Conservation (phyloP, 2,329 filamentous ascomycete species). For the Cladosporium colombiae region DNA sequence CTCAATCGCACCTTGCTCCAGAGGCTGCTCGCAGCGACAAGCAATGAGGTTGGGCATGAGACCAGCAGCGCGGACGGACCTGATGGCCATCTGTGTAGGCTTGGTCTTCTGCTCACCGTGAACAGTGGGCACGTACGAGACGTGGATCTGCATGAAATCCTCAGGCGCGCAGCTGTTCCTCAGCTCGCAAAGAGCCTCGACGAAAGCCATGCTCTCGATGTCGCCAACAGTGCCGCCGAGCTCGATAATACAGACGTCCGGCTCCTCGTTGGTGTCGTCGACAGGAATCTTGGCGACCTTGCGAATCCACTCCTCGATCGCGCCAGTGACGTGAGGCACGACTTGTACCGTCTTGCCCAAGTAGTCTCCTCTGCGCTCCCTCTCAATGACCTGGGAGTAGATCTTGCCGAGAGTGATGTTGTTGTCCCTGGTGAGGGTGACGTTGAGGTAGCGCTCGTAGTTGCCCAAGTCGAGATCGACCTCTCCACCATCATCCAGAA, state of each 20-base stretch:
- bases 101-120: conserved; percentile 89
- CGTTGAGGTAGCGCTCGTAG: conserved; percentile 78
- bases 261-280: conserved; percentile 77
- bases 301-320: conserved; percentile 90
- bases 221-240: conserved; percentile 72
- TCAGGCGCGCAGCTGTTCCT: conserved; percentile 69
- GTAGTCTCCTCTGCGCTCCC: conserved; percentile 72
- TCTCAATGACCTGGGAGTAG: conserved; percentile 83
- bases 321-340: conserved; percentile 88
- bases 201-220: conserved; percentile 84
- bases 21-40: conserved; percentile 79
- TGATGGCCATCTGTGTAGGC: conserved; percentile 89
- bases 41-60: conserved; percentile 70
- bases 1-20: conserved; percentile 71
- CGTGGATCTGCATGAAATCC: conserved; percentile 87
- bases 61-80: conserved; percentile 78
- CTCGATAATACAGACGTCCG: conserved; percentile 89
- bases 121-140: conserved; percentile 81
- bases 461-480: conserved; percentile 74
- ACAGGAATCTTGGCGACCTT: conserved; percentile 82
- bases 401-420: conserved; percentile 99
- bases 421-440: conserved; percentile 79
- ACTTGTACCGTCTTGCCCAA: conserved; percentile 88
- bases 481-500: conserved; percentile 80
- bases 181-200: conserved; percentile 82